Evolutionary conservation across 2,329 filamentous ascomycete species (phyloP).

Genomic region (Ophiocordyceps polyrhachis-furcata): DNA sequence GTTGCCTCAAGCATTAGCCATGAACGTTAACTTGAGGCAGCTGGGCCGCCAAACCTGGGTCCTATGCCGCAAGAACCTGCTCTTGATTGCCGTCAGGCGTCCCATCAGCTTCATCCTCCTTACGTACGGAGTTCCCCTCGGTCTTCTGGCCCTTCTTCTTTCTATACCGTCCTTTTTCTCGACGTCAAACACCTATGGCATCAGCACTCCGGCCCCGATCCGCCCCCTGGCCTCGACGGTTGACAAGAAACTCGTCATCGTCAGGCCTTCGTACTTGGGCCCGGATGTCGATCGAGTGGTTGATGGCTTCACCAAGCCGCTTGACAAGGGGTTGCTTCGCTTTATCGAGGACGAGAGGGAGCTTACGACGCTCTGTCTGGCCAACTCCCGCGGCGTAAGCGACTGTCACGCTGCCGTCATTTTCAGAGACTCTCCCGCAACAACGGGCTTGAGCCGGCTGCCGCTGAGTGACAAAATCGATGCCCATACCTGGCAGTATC

Average conservation of each 20-base stretch:
- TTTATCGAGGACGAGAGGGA: constrained; percentile 5
- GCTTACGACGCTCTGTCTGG: constrained; percentile 6
- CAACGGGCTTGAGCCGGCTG: constrained; percentile 8
- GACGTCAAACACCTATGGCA: constrained; percentile 3
- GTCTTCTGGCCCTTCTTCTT: constrained; percentile 11
- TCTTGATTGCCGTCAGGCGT: constrained; percentile 7
- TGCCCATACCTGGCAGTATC: constrained; percentile 11
- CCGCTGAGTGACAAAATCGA: not conserved
- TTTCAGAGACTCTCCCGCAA: constrained; percentile 7
- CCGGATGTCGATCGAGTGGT: constrained; percentile 9
- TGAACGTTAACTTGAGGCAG: too few species aligned
- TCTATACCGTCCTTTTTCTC: constrained; percentile 10
- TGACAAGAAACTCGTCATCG: constrained; percentile 10
- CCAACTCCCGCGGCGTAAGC: constrained; percentile 10
- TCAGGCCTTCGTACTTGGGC: constrained; percentile 7
- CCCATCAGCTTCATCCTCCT: constrained; percentile 9
- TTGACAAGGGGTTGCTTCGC: constrained; percentile 5
- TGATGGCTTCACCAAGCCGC: constrained; percentile 6
- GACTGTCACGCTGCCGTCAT: constrained; percentile 11
- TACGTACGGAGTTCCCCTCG: constrained; percentile 10
- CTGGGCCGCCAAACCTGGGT: not conserved
- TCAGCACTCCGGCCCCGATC: constrained; percentile 6
- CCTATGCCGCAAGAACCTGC: constrained; percentile 7
- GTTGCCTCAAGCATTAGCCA: too few species aligned
- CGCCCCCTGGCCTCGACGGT: constrained; percentile 5